phyloP scores from a whole-genome alignment of 176 grass and related monocot species.

The Aegilops sharonensis region DNA sequence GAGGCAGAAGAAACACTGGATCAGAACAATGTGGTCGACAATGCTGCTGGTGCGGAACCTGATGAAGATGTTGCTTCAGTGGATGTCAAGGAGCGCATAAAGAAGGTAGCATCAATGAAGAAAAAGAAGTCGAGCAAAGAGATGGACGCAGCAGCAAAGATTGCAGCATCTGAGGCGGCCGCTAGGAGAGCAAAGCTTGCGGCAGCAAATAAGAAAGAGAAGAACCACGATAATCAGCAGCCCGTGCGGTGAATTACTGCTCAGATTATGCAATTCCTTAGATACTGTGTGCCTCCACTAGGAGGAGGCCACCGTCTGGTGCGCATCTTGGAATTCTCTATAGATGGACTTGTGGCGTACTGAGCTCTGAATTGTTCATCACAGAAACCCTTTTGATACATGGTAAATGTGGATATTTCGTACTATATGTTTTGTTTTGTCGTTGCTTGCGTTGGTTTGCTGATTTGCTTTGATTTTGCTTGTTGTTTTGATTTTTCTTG shows the following conservation, averaged over 20 bases:
- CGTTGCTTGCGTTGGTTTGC: not conserved
- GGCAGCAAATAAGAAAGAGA: slow-evolving; percentile 94
- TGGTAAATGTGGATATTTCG: slow-evolving; percentile 14
- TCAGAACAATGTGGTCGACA: slow-evolving; percentile 27
- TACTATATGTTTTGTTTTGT: not conserved
- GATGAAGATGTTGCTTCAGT: slow-evolving; percentile 46
- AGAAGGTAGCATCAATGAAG: slow-evolving; percentile 72
- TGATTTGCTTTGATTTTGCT: not conserved
- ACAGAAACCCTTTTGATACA: slow-evolving; percentile 30
- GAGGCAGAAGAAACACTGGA: slow-evolving; percentile 48
- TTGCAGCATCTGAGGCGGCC: slow-evolving; percentile 61
- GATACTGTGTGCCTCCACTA: slow-evolving; percentile 1
- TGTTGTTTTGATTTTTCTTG: not conserved
- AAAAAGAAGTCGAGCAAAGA: slow-evolving; percentile 95
- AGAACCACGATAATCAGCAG: slow-evolving; percentile 92
- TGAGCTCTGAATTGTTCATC: slow-evolving; percentile 21
- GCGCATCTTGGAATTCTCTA: not conserved
- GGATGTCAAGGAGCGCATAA: slow-evolving; percentile 77
- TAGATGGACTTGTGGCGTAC: not conserved
- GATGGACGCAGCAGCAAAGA: slow-evolving; percentile 66
- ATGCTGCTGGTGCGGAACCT: slow-evolving; percentile 32
- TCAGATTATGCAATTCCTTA: slow-evolving; percentile 11
- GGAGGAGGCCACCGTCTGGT: slow-evolving; percentile 17
- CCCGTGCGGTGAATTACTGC: slow-evolving; percentile 52
- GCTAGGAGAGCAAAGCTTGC: slow-evolving; percentile 72